Conservation (phyloP, 2,329 filamentous ascomycete genomes). For the Setomelanomma holmii region DNA sequence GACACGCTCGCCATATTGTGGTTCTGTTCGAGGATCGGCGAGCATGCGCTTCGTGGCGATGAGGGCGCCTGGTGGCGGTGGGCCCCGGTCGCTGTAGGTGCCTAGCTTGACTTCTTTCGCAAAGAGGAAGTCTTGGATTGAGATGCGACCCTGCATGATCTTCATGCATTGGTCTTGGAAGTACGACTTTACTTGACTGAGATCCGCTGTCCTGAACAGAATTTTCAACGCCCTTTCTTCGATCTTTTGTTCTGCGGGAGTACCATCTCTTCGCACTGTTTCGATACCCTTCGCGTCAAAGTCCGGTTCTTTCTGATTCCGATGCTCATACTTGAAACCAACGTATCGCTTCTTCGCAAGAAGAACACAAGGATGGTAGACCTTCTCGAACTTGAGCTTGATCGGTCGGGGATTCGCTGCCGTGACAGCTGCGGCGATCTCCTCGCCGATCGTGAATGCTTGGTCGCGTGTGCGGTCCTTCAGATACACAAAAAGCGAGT, state of each 20-base stretch:
- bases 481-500: conserved; percentile 90
- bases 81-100: conserved; percentile 81
- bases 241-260: conserved; percentile 94
- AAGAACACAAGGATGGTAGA: conserved; percentile 93
- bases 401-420: conserved; percentile 88
- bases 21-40: conserved; percentile 82
- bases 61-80: conserved; percentile 83
- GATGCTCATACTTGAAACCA: conserved; percentile 92
- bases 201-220: conserved; percentile 86
- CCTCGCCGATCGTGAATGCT: conserved; percentile 90
- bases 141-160: conserved; percentile 87
- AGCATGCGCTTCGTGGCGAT: conserved; percentile 89
- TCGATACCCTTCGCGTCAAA: conserved; percentile 99
- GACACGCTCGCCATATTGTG: conserved; percentile 93
- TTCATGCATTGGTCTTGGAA: conserved; percentile 91
- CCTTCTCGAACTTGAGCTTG: conserved; percentile 98
- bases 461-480: conserved; percentile 86
- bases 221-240: conserved; percentile 90
- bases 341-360: conserved; percentile 98
- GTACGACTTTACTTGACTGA: conserved; percentile 87
- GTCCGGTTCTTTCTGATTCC: conserved; percentile 76
- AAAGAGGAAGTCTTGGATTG: conserved; percentile 95
- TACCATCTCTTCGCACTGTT: conserved; percentile 93
- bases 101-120: conserved; percentile 90
- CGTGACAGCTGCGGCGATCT: conserved; percentile 88